Conservation (phyloP, 164 flowering plant genomes). For the Sextonia rubra region DNA sequence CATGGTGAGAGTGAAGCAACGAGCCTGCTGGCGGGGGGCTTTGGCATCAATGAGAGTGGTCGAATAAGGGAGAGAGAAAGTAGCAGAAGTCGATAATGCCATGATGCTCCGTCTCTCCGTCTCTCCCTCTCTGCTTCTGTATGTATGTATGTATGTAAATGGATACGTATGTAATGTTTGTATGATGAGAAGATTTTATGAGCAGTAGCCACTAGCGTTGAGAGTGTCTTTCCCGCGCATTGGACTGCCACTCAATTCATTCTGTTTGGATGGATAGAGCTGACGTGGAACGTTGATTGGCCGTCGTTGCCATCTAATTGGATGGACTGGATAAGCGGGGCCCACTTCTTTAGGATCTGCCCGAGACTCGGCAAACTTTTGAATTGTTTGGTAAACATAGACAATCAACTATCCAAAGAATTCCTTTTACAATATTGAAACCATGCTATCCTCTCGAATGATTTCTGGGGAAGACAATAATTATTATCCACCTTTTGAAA, state of each 20-base stretch:
- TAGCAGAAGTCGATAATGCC: slow-evolving; percentile 38
- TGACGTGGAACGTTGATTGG: slow-evolving; percentile 18
- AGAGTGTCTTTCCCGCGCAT: slow-evolving; percentile 1
- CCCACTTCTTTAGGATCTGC: not conserved
- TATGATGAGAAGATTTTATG: too few species aligned
- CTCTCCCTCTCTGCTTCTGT: not conserved
- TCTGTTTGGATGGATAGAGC: slow-evolving; percentile 16
- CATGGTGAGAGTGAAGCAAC: slow-evolving; percentile 57
- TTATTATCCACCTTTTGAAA: too few species aligned
- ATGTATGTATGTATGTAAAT: too few species aligned
- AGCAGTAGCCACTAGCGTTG: too few species aligned
- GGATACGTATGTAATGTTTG: too few species aligned
- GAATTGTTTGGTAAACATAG: too few species aligned
- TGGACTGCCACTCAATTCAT: slow-evolving; percentile 23
- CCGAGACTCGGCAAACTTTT: too few species aligned
- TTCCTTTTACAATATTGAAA: too few species aligned
- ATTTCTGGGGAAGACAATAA: too few species aligned
- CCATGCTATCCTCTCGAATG: too few species aligned
- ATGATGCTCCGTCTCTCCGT: slow-evolving; percentile 12
- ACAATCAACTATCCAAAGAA: too few species aligned
- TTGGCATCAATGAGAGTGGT: slow-evolving; percentile 52
- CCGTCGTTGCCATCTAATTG: slow-evolving; percentile 8
- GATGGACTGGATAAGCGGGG: not conserved
- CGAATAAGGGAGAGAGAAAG: slow-evolving; percentile 48
- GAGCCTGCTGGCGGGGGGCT: slow-evolving; percentile 43